phyloP scores from a whole-genome alignment of 192 early-diverging fungal genomes.

The Coemansia sp. region DNA sequence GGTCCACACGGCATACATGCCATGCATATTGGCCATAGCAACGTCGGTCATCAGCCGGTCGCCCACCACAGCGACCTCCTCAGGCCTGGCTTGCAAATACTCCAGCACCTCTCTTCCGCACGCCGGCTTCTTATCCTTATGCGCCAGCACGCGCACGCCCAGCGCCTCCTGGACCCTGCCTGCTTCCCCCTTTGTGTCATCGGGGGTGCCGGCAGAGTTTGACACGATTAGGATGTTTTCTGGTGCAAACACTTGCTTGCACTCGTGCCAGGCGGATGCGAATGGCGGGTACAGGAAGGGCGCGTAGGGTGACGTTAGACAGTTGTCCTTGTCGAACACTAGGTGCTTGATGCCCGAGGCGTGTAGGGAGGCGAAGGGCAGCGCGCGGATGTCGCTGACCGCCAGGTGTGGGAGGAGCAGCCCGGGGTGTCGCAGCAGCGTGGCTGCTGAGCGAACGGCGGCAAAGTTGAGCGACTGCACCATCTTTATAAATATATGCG shows the following conservation, averaged over 20 bases:
- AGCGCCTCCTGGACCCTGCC: conserved; percentile 33
- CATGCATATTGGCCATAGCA: conserved; percentile 74
- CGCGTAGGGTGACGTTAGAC: conserved; percentile 82
- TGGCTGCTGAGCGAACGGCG: conserved; percentile 57
- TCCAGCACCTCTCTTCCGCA: conserved; percentile 62
- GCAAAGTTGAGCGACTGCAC: conserved; percentile 77
- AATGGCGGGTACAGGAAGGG: conserved; percentile 68
- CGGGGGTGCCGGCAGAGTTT: conserved; percentile 84
- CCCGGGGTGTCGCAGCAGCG: conserved; percentile 59
- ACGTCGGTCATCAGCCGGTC: conserved; percentile 88
- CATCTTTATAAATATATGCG: conserved; percentile 36
- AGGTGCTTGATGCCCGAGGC: conserved; percentile 64
- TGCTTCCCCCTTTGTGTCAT: conserved; percentile 59
- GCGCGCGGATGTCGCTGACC: conserved; percentile 67
- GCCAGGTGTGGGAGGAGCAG: conserved; percentile 75
- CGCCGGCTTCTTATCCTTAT: conserved; percentile 66
- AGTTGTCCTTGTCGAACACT: conserved; percentile 98
- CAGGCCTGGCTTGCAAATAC: conserved; percentile 49
- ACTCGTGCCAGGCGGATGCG: conserved; percentile 62
- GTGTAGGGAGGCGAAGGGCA: conserved; percentile 63
- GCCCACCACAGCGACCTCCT: conserved; percentile 73
- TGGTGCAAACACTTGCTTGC: conserved; percentile 60
- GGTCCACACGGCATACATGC: conserved; percentile 70
- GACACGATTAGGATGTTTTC: conserved; percentile 78
- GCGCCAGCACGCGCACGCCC: conserved; percentile 61